Evolutionary conservation across 805 yeast genomes (phyloP), one percentile per base, ranked within the genome.

Genomic region (Pichia paraexigua): DNA sequence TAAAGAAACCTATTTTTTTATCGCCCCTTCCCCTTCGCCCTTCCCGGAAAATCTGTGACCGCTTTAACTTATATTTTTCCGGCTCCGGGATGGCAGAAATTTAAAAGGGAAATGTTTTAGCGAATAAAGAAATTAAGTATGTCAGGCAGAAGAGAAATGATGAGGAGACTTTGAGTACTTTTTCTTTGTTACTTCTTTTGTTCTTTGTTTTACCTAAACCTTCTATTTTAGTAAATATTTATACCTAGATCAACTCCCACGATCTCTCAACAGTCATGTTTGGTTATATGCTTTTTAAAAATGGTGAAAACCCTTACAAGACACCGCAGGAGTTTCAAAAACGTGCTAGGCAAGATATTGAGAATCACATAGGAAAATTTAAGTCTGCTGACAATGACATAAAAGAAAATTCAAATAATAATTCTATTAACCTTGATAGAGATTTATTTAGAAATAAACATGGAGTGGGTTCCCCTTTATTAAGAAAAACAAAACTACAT

Each of bases 241-340:
- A 20, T 10, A 35, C 11, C 17, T n/a, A 35, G 6, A 17, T 8
- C n/a, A 13, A 35, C 20, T 35, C 20, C 20, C 17, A 10, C 20
- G 8, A 35, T 17, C n/a, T n/a, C 39, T 17, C 20, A 35, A n/a
- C 39, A 17, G 39, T 41, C n/a, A 66, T 66, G 70, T 66, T 66
- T 53, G 69, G 70, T 8, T 63, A 58, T 55, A 58, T 56, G 51
- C 54, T 60, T 25, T 66, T 66, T 51, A 56, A 54, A 9, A 46
- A 52, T 25, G 67, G 69, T n/a, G 60, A 53, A 17, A 64, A 60
- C 28, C 55, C 56, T 47, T 64, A 48, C 51, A 50, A 53, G 13
- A 66, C 71, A 11, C 71, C 71, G 4, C 54, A 51, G n/a, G 63
- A 61, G 58, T 68, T 63, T 49, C 67, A 67, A 28, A 54, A 57